Evolutionary conservation across 1,139 yeast species (phyloP).

Genomic region (Yarrowia galli): DNA sequence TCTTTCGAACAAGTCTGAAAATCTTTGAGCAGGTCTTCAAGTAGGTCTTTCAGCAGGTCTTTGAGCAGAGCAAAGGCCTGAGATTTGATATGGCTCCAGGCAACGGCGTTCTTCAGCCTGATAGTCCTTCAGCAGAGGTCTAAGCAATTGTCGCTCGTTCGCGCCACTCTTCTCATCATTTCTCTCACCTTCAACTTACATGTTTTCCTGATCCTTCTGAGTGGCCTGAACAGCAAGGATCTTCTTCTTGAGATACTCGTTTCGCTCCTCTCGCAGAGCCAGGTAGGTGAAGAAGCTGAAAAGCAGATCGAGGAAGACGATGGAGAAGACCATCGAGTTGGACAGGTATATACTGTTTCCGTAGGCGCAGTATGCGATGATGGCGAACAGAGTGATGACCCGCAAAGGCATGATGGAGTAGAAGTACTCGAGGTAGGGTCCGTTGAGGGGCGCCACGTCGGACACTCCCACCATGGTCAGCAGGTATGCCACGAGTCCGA

Average conservation of each 20-base stretch:
- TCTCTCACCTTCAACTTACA: neutral
- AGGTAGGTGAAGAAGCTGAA: constrained; percentile 49
- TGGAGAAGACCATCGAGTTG: constrained; percentile 60
- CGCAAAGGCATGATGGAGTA: constrained; percentile 75
- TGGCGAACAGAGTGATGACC: constrained; percentile 61
- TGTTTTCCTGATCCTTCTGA: constrained; percentile 24
- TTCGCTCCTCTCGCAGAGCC: constrained; percentile 51
- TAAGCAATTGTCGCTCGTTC: too few species aligned
- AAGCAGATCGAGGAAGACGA: constrained; percentile 57
- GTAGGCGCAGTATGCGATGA: constrained; percentile 56
- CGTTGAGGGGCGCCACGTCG: constrained; percentile 47
- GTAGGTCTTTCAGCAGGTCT: too few species aligned
- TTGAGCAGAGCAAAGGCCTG: too few species aligned
- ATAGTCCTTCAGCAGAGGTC: too few species aligned
- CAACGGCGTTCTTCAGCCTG: too few species aligned
- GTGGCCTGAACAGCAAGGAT: constrained; percentile 42
- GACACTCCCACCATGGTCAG: constrained; percentile 50
- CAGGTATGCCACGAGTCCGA: constrained; percentile 57
- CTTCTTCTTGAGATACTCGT: constrained; percentile 47
- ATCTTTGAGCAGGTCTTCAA: too few species aligned
- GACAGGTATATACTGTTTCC: constrained; percentile 50
- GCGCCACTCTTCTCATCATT: too few species aligned
- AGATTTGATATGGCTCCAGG: too few species aligned
- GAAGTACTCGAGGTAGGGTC: constrained; percentile 57
- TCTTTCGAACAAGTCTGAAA: too few species aligned